Base-by-base conservation (phyloP, 2,329 filamentous ascomycete genomes). In the Colletotrichum sp. region DNA sequence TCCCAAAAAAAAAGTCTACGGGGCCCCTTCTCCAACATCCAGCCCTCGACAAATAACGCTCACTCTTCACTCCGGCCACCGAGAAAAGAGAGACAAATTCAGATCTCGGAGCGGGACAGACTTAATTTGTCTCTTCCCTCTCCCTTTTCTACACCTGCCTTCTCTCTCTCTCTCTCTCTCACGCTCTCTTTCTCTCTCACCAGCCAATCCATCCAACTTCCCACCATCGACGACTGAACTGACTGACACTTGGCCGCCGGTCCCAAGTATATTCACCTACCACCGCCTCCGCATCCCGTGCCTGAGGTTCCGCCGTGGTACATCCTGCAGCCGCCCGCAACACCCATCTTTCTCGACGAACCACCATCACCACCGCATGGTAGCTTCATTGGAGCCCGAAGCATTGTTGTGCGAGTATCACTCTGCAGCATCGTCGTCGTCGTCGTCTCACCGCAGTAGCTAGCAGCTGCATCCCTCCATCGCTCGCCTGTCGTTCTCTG, bases 351-450 rank as follows among this genome's bases (percentile, higher is more conserved):
- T 34, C 59, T 72, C 84, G 84, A 85, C 83, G 84, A 83, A 83
- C 83, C 82, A 85, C 84, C 84, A 85, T 81, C 86, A 87, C 84
- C 85, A 84, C 86, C 84, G 85, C 84, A 88, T 39, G 88, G 85
- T 82, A 82, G 88, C 90, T 86, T 85, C 81, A 89, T 88, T 84
- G 82, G 82, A 83, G 81, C 82, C 83, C 83, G 84, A 85, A 85
- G 84, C 83, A 85, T 83, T 84, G 84, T 84, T 86, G 82, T 85
- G 82, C 83, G 81, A 86, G 87, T 89, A 87, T 87, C 85, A 88
- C 87, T 82, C 84, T 87, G 86, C 86, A 87, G 85, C 86, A 87
- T 87, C 86, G 28, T 72, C 86, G 28, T 72, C 86, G 32, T 72
- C 69, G 28, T 86, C 86, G 88, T 90, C 86, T 84, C 82, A 89